These are phyloP conservation scores for Russula virescens DNA, from an alignment of 768 basidiomycete species.

Conservation along the genomic window DNA sequence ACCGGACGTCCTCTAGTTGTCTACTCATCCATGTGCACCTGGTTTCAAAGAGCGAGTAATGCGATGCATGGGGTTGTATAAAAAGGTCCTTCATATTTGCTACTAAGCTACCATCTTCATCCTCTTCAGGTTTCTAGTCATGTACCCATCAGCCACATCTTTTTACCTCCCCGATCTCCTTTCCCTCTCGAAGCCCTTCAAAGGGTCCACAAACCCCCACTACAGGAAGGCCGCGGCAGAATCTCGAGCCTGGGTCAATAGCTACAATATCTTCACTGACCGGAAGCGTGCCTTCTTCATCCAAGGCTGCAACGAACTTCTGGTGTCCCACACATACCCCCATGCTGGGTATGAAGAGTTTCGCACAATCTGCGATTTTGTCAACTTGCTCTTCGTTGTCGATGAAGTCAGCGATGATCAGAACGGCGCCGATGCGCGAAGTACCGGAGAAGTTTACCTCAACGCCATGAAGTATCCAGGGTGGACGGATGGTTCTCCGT, in stretches of 20 bases:
- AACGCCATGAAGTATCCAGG: slow-evolving; percentile 50
- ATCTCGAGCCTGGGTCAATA: slow-evolving; percentile 61
- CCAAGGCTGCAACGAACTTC: slow-evolving; percentile 56
- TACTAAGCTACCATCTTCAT: background rate
- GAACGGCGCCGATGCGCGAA: slow-evolving; percentile 49
- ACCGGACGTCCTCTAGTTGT: background rate
- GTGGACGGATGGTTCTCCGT: slow-evolving; percentile 52
- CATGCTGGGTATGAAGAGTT: slow-evolving; percentile 57
- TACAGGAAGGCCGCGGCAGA: slow-evolving; percentile 52
- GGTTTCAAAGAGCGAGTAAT: background rate
- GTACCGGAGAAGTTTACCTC: slow-evolving; percentile 49
- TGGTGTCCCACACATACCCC: slow-evolving; percentile 58
- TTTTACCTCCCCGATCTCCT: slow-evolving; percentile 57
- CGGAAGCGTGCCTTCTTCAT: slow-evolving; percentile 59
- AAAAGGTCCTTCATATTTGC: background rate
- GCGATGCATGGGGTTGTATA: slow-evolving; percentile 14
- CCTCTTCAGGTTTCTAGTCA: background rate
- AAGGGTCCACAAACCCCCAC: slow-evolving; percentile 52
- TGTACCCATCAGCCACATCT: slow-evolving; percentile 25
- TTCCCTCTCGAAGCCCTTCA: slow-evolving; percentile 38
- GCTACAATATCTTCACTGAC: slow-evolving; percentile 54
- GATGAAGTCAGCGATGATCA: slow-evolving; percentile 71
- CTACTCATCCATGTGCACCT: background rate
- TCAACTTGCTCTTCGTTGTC: slow-evolving; percentile 48
- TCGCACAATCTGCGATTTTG: slow-evolving; percentile 59